phyloP scores from a whole-genome alignment of 2,329 filamentous ascomycete genomes.

The Leptographium wingfieldii region DNA sequence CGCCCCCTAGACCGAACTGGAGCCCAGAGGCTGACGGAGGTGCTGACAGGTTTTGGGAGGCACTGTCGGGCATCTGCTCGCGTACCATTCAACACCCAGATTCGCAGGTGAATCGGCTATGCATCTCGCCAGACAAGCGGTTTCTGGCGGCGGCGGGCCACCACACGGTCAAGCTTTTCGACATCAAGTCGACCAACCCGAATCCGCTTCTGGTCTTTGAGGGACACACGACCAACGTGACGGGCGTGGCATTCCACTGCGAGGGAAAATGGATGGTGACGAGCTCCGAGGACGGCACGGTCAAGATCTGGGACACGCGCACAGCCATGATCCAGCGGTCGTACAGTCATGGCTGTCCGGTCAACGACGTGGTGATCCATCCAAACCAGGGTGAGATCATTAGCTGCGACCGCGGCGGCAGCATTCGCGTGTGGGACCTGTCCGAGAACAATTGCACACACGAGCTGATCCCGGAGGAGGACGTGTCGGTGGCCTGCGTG shows the following conservation, averaged over 20 bases:
- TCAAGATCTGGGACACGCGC: slow-evolving; percentile 94
- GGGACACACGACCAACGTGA: slow-evolving; percentile 91
- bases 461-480: slow-evolving; percentile 90
- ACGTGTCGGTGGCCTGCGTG: slow-evolving; percentile 85
- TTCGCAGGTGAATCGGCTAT: slow-evolving; percentile 95
- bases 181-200: slow-evolving; percentile 97
- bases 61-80: slow-evolving; percentile 92
- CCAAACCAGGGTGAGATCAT: slow-evolving; percentile 98
- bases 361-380: slow-evolving; percentile 98
- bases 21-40: not conserved
- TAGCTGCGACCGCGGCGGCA: slow-evolving; percentile 84
- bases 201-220: slow-evolving; percentile 89
- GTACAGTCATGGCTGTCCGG: slow-evolving; percentile 78
- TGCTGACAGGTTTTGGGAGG: slow-evolving; percentile 82
- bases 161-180: slow-evolving; percentile 90
- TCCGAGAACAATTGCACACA: slow-evolving; percentile 96
- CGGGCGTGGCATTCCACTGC: slow-evolving; percentile 93
- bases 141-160: slow-evolving; percentile 73
- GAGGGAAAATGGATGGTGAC: slow-evolving; percentile 99
- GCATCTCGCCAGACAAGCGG: slow-evolving; percentile 95
- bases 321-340: slow-evolving; percentile 79
- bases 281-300: slow-evolving; percentile 88
- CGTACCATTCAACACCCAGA: slow-evolving; percentile 96
- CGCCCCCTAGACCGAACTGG: not conserved
- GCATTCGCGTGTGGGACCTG: slow-evolving; percentile 90